Base-by-base conservation (phyloP, 805 yeast genomes). In the Yamadazyma paraphyllophila region DNA sequence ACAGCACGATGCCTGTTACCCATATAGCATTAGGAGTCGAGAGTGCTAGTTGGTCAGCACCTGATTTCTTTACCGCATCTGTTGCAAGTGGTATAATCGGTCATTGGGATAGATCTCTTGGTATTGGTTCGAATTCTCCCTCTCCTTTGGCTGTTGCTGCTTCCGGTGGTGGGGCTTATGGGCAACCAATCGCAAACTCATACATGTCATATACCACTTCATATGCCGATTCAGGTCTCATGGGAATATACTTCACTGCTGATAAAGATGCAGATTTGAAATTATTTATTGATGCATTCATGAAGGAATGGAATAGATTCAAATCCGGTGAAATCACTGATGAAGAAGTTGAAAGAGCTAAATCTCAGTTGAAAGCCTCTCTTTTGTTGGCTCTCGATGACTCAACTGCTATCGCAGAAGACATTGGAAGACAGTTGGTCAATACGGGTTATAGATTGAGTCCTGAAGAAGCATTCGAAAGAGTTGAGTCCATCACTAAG, bases 11-110 rank as follows among this genome's bases (percentile, higher is more conserved):
- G 58, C 96, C 97, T 27, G 82, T 82, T 7, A 90, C 97, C 1
- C 95, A 94, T 67, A 80, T 91, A 45, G 99, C 97, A 4, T 70
- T 94, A 43, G 94, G 97, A 10, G 84, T 94, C n/a, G 98, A 94
- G 73, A 98, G 99, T 57, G 97, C 91, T 17, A 85, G 96, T 32
- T 94, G 99, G 99, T 85, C 87, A 31, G 88, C 94, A 2, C 89
- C 95, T 9, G 97, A 94, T 64, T 94, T 91, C 69, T 91, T 90
- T 73, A 85, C 95, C 14, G 97, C 96, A 0, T 77, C 95, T 33
- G 96, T 92, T 1, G 95, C 97, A 6, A 97, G 94, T 71, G 97
- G 98, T 9, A 85, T 94, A 47, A 85, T 94, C 37, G 99, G 99
- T 32, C 88, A 90, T 58, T 94, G 98, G 98, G 98, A 94, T 66